A percentile compares a stretch with the other conserved stretches of the same genome.
Evolutionary conservation across 345 rosid genomes (phyloP).

Genomic region (Aethionema arabicum): DNA sequence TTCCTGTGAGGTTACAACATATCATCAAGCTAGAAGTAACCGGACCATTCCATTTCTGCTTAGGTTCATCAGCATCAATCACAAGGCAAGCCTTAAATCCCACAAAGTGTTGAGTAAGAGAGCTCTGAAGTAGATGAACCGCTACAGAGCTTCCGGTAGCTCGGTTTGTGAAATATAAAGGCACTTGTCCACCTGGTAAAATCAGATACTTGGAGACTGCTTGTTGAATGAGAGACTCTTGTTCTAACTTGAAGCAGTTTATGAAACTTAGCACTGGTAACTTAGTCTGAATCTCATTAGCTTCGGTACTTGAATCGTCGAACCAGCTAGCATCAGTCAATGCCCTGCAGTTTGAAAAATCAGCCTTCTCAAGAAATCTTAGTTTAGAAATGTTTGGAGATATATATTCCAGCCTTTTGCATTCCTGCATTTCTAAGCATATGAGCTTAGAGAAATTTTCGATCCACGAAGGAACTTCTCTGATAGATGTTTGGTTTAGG

Average conservation of each 20-base stretch:
- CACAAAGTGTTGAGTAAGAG: background rate
- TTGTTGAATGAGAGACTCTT: background rate
- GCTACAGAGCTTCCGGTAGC: background rate
- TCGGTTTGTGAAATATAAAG: background rate
- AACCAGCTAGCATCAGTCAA: conserved; percentile 9
- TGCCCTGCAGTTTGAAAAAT: background rate
- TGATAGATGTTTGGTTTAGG: conserved; percentile 13
- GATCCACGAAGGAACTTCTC: conserved; percentile 21
- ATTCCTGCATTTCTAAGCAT: conserved; percentile 15
- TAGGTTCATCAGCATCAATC: background rate
- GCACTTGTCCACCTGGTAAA: background rate
- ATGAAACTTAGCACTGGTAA: conserved; percentile 3
- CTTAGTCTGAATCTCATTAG: conserved; percentile 7
- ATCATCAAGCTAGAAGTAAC: conserved; percentile 7
- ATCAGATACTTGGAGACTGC: background rate
- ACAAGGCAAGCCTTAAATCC: background rate
- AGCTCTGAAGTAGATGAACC: background rate
- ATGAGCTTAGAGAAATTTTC: background rate
- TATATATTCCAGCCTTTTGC: conserved; percentile 3
- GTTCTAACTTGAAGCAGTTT: conserved; percentile 10
- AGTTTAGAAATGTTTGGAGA: conserved; percentile 9
- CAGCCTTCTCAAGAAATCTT: conserved; percentile 11
- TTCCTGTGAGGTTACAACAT: background rate
- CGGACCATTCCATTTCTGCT: background rate
- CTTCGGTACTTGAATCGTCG: background rate